Conservation (phyloP, 1,284 basidiomycete genomes). For the Exobasidium rhododendri region DNA sequence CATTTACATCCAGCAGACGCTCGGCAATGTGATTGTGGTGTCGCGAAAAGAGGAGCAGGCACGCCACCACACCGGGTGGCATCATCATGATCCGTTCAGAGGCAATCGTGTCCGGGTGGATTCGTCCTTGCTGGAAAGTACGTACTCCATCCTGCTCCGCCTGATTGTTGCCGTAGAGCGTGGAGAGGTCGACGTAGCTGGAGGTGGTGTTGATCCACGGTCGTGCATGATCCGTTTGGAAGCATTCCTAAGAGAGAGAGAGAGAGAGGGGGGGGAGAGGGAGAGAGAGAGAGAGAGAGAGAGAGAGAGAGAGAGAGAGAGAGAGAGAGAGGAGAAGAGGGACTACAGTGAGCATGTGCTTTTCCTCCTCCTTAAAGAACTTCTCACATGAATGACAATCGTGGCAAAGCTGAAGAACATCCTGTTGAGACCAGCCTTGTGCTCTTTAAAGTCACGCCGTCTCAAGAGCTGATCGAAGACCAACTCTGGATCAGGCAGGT, state of each 20-base stretch:
- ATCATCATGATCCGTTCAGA: conserved; percentile 62
- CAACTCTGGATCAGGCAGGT: conserved; percentile 58
- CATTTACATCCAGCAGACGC: conserved; percentile 62
- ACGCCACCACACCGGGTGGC: conserved; percentile 69
- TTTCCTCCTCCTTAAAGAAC: neutral
- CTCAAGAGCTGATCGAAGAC: conserved; percentile 20
- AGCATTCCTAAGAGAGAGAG: conserved; percentile 30
- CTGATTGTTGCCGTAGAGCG: conserved; percentile 66
- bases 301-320: too few species aligned
- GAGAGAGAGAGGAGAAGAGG: neutral
- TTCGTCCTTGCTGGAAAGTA: conserved; percentile 58
- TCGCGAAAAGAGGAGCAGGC: conserved; percentile 66
- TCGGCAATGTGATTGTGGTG: conserved; percentile 74
- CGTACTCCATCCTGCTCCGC: conserved; percentile 62
- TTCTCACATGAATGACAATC: conserved; percentile 36
- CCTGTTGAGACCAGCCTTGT: conserved; percentile 39
- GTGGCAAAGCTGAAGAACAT: conserved; percentile 44
- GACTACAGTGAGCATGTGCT: neutral
- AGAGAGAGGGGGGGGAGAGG: too few species aligned
- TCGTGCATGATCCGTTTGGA: conserved; percentile 30
- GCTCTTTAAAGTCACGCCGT: conserved; percentile 20
- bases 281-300: too few species aligned
- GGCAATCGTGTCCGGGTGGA: conserved; percentile 67
- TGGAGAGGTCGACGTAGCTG: conserved; percentile 73
- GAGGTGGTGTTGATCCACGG: conserved; percentile 64